A percentile compares a stretch with the other conserved stretches of the same genome.
phyloP scores from a whole-genome alignment of 2,329 filamentous ascomycete species.

The Fusarium proliferatum region DNA sequence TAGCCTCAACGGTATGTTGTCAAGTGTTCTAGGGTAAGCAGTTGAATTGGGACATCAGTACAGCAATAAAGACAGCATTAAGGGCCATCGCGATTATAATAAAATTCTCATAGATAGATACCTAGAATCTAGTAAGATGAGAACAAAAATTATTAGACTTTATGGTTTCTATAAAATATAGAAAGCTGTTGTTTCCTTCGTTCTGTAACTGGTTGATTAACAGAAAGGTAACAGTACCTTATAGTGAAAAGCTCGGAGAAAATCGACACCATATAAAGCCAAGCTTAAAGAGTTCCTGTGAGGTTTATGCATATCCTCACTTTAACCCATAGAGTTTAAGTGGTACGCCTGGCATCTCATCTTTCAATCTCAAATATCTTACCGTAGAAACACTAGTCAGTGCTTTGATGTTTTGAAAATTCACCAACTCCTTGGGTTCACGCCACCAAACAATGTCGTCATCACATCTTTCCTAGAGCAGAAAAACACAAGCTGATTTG shows the following conservation, averaged over 20 bases:
- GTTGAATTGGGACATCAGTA: no score
- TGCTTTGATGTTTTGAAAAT: neutral
- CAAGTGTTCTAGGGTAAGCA: neutral
- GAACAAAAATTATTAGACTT: fast-evolving
- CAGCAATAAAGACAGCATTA: no score
- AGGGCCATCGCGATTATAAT: fast-evolving
- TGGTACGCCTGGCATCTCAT: neutral
- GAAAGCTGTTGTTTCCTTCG: fast-evolving
- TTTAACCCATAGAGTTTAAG: fast-evolving
- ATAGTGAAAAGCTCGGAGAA: no score
- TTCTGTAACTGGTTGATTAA: fast-evolving
- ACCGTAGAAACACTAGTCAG: no score
- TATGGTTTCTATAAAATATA: fast-evolving
- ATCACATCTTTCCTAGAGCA: neutral
- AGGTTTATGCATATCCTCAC: neutral
- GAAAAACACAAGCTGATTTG: neutral
- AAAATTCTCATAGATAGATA: fast-evolving
- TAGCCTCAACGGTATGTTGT: no score
- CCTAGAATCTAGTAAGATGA: fast-evolving
- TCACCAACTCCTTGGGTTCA: neutral
- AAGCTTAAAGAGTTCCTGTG: fast-evolving
- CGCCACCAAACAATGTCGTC: conserved; percentile 7
- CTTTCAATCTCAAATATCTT: neutral
- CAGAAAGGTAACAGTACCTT: fast-evolving
- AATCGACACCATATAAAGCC: fast-evolving